Base-by-base conservation (phyloP, 371 early-diverging fungal species). In the Mucor velutinosus region DNA sequence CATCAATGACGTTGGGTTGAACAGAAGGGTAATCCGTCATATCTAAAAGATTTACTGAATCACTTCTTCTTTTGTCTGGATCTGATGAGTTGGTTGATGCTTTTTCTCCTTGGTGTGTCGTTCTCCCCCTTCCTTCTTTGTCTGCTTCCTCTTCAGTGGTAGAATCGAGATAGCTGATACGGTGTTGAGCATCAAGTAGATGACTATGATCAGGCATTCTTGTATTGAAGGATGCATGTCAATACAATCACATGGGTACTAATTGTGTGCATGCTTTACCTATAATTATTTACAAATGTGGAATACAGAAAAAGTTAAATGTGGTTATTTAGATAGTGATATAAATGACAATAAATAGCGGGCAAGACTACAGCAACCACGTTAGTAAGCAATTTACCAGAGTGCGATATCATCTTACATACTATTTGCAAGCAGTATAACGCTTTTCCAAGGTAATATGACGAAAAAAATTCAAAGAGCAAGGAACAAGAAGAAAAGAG, bases 21-120 rank as follows among this genome's bases (percentile, higher is more conserved):
- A 64, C 43, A 19, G 59, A 37, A 33, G 60, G 47, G 15, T 33
- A 45, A 11, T 69, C 64, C 25, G 35, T 55, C 65, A 69, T 55
- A 27, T 69, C 65, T 2, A 64, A 27, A 27, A 69, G 33, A 45
- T 68, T 62, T 14, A 58, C 57, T 25, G 68, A 62, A 7, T 33
- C 29, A 47, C 58, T 33, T 33, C 63, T 45, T 15, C 39, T 63
- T 43, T 45, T 37, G 15, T 10, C n/a, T 33, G 49, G 21, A 5
- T 49, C 23, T 41, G 35, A 10, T 23, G 23, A 33, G 25, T 15
- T 37, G 32, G 17, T 51, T 11, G 55, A 45, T 45, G 30, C 30
- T 30, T 23, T 12, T 53, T 37, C 53, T 53, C n/a, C 23, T 49
- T n/a, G 30, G 49, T 29, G 19, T 32, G n/a, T 19, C 32, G 10